Evolutionary conservation across 805 yeast genomes (phyloP), one percentile per base, ranked within the genome.

Genomic region (Tetrapisispora iriomotensis): DNA sequence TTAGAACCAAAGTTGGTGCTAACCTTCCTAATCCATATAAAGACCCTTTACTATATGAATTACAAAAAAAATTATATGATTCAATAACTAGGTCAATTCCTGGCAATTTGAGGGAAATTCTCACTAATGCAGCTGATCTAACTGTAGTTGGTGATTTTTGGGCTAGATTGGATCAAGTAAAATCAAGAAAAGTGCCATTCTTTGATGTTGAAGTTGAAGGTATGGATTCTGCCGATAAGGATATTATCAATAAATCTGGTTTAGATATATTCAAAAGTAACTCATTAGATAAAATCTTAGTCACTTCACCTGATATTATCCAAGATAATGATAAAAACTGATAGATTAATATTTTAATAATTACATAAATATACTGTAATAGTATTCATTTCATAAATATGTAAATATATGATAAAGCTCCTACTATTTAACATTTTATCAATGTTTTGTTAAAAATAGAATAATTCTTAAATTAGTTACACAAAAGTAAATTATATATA

Each of bases 251-350:
- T 25, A 21, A 26, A 7, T 15, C 26, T 12, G 40, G 40, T 25
- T 9, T 31, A 23, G 33, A 30, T 26, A 27, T 37, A 6, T 37
- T 37, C 17, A 37, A n/a, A 79, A 68, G 36, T 79, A 84, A 34
- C 82, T 64, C 25, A 74, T 56, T 29, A 82, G 53, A 0, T 78
- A 62, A 6, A 85, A 87, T 55, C 80, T 88, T 12, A 61, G 56
- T 0, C 79, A 83, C 54, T 72, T 74, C 0, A 82, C 78, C 36
- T 5, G 38, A 36, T 29, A 4, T 22, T 34, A 20, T 10, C 18
- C 20, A n/a, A 18, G 17, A 14, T 26, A 24, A 12, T 24, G 26
- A n/a, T 9, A n/a, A n/a, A n/a, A n/a, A n/a, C n/a, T n/a, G n/a
- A n/a, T n/a, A n/a, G n/a, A n/a, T n/a, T n/a, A n/a, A n/a, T n/a